Evolutionary conservation across 768 basidiomycete genomes (phyloP).

Genomic region (Naganishia friedmannii): DNA sequence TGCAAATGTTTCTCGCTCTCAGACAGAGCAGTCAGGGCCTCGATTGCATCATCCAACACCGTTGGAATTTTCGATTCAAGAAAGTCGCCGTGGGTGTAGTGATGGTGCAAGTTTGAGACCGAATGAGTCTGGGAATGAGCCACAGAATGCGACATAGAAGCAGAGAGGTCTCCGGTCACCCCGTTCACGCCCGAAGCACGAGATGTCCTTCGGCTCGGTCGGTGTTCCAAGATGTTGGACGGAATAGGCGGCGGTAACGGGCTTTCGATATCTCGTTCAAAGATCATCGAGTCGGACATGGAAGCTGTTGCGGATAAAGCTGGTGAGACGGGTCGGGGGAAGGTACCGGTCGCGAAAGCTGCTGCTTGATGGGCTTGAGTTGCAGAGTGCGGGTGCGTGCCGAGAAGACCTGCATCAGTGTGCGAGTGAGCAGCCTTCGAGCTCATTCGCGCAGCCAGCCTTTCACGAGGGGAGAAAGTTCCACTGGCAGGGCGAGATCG

Average conservation of each 20-base stretch:
- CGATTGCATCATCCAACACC: constrained; percentile 78
- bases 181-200: constrained; percentile 7
- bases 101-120: constrained; percentile 15
- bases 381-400: background rate
- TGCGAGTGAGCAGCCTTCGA: background rate
- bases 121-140: constrained; percentile 22
- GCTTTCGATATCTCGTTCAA: constrained; percentile 28
- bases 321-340: constrained; percentile 9
- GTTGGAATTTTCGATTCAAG: constrained; percentile 57
- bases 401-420: background rate
- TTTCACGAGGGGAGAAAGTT: constrained; percentile 14
- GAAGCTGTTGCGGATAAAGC: constrained; percentile 17
- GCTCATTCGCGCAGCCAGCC: background rate
- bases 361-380: background rate
- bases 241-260: constrained; percentile 17
- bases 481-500: constrained; percentile 10
- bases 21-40: constrained; percentile 57
- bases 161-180: background rate
- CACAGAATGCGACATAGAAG: background rate
- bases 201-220: constrained; percentile 10
- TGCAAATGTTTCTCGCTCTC: constrained; percentile 10
- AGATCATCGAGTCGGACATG: constrained; percentile 21
- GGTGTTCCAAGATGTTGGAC: constrained; percentile 2
- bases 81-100: constrained; percentile 19
- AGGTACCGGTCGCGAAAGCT: background rate